Conservation (phyloP, 306 rosid genomes). For the Senna siamea region DNA sequence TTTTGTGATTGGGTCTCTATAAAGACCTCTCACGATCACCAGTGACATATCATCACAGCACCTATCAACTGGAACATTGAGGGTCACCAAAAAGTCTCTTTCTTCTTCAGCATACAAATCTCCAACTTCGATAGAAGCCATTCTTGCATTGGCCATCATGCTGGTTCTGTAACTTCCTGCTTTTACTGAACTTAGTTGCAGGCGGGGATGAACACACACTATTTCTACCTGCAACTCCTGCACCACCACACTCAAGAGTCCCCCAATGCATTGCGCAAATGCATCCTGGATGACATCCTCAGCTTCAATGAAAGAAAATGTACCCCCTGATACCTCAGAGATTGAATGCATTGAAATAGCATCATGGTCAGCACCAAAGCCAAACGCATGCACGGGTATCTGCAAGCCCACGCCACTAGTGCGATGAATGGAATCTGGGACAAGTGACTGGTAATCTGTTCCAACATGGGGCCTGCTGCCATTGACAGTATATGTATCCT, state of each 20-base stretch:
- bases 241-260: conserved; percentile 90
- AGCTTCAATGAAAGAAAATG: conserved; percentile 91
- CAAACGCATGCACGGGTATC: conserved; percentile 91
- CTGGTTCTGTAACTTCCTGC: conserved; percentile 79
- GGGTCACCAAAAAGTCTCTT: conserved; percentile 76
- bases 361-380: conserved; percentile 92
- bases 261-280: conserved; percentile 98
- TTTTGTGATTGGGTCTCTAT: conserved; percentile 69
- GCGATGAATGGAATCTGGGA: conserved; percentile 63
- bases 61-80: conserved; percentile 71
- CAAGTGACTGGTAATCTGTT: conserved; percentile 60
- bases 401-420: conserved; percentile 55
- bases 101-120: conserved; percentile 94
- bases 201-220: conserved; percentile 59
- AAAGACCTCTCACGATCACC: conserved; percentile 59
- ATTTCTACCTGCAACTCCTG: conserved; percentile 73
- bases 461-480: conserved; percentile 47
- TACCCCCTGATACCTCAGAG: conserved; percentile 90
- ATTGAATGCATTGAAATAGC: conserved; percentile 78
- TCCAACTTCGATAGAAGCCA: conserved; percentile 73
- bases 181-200: conserved; percentile 64
- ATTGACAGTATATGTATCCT: conserved; percentile 65
- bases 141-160: conserved; percentile 54
- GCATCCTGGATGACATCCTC: conserved; percentile 94
- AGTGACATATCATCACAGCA: conserved; percentile 62